Percentiles rank a stretch among this genome's conserved stretches.
Conservation (phyloP, 202 grass and related monocot genomes). For the Digitaria exilis region DNA sequence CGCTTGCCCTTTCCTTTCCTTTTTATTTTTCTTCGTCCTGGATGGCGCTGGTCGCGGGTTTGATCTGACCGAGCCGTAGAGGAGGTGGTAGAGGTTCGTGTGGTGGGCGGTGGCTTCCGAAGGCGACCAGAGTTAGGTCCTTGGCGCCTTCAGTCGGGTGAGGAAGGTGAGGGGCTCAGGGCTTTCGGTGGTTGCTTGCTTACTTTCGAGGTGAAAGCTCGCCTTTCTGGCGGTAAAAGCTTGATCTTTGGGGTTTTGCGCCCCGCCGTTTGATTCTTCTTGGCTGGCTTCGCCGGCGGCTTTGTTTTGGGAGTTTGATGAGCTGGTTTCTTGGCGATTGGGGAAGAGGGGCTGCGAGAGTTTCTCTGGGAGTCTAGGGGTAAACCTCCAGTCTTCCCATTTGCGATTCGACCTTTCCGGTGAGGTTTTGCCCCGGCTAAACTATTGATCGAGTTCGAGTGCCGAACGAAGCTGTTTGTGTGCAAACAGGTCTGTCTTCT, state of each 20-base stretch:
- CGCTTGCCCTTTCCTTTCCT: slow-evolving; percentile 22
- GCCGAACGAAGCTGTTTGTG: neutral
- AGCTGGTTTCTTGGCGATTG: neutral
- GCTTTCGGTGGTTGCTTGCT: slow-evolving; percentile 44
- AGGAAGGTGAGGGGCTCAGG: slow-evolving; percentile 37
- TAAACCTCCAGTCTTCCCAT: neutral
- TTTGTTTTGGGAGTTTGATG: neutral
- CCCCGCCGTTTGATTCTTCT: slow-evolving; percentile 7
- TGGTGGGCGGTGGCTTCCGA: slow-evolving; percentile 25
- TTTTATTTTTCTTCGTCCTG: slow-evolving; percentile 1
- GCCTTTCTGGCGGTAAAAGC: slow-evolving; percentile 36
- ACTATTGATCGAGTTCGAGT: neutral
- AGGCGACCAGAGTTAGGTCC: slow-evolving; percentile 27
- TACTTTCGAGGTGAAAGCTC: slow-evolving; percentile 25
- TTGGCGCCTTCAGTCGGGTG: slow-evolving; percentile 38
- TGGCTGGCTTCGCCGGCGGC: neutral
- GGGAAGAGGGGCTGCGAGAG: neutral
- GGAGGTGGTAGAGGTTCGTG: neutral
- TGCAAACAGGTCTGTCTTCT: neutral
- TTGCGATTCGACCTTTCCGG: neutral
- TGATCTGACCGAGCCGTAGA: slow-evolving; percentile 41
- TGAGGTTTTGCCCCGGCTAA: neutral
- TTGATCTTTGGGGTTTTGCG: slow-evolving; percentile 27
- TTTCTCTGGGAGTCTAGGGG: neutral
- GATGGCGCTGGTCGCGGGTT: slow-evolving; percentile 32